Percentiles rank a stretch among this genome's conserved stretches.
phyloP scores from a whole-genome alignment of 345 rosid genomes.

The Microcos paniculata region DNA sequence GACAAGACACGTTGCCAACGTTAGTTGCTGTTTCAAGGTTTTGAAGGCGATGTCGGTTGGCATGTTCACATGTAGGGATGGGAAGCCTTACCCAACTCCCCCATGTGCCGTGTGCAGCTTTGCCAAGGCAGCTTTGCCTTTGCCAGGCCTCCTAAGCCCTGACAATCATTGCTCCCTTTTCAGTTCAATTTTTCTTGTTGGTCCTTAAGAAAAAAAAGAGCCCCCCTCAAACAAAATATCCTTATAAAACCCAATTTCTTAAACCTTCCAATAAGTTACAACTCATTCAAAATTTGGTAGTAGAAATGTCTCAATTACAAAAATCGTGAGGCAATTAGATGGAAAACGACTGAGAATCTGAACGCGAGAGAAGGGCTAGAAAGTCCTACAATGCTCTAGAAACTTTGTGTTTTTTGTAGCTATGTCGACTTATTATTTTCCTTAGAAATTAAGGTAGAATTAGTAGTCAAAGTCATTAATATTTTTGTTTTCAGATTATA shows the following conservation, averaged over 20 bases:
- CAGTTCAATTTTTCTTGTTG: not conserved
- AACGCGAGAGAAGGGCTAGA: not conserved
- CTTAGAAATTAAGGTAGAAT: not conserved
- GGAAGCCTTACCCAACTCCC: not conserved
- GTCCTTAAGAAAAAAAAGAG: not conserved
- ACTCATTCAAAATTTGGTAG: not conserved
- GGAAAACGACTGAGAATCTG: too few relatives aligned
- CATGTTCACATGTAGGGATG: conserved; percentile 5
- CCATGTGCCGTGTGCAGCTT: conserved; percentile 9
- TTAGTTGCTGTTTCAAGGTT: not conserved
- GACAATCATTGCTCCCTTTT: not conserved
- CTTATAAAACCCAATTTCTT: not conserved
- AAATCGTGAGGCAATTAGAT: not conserved
- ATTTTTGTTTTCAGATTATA: not conserved
- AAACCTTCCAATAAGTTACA: not conserved
- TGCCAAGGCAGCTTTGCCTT: not conserved
- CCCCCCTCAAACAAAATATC: not conserved
- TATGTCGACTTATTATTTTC: not conserved
- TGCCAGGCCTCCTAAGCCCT: not conserved
- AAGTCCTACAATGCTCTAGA: not conserved
- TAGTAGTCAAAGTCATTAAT: not conserved
- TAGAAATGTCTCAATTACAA: not conserved
- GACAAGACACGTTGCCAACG: not conserved
- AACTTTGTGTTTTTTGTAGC: not conserved
- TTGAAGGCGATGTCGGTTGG: not conserved